Evolutionary conservation across 805 yeast species (phyloP).

Genomic region (Lachancea sp.): DNA sequence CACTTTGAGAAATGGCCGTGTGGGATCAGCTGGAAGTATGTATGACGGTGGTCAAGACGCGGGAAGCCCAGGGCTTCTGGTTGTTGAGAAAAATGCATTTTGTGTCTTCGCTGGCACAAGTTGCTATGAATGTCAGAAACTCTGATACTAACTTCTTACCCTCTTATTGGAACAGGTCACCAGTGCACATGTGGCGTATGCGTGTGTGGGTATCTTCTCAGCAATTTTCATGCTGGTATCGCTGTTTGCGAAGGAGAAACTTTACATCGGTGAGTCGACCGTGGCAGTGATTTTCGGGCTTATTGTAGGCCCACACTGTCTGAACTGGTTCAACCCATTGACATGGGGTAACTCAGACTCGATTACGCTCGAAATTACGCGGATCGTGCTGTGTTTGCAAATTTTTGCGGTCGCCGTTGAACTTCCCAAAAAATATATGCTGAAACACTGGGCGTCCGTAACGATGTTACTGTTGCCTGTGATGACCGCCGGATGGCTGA

Average conservation of each 20-base stretch:
- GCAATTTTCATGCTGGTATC: constrained; percentile 77
- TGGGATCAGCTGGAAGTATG: constrained; percentile 31
- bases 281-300: constrained; percentile 81
- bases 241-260: constrained; percentile 70
- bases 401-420: constrained; percentile 94
- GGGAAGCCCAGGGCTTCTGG: not conserved
- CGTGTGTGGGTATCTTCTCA: constrained; percentile 77
- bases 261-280: constrained; percentile 87
- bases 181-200: constrained; percentile 79
- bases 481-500: constrained; percentile 86
- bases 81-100: not conserved
- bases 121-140: too few species aligned
- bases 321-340: constrained; percentile 76
- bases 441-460: constrained; percentile 75
- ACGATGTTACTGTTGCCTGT: constrained; percentile 70
- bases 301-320: constrained; percentile 81
- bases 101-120: not conserved
- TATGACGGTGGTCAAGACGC: not conserved
- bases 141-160: not conserved
- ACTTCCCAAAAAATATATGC: constrained; percentile 83
- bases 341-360: constrained; percentile 82
- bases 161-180: constrained; percentile 32
- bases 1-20: constrained; percentile 19
- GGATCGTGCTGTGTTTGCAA: constrained; percentile 79
- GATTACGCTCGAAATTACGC: constrained; percentile 74